Percentiles rank a stretch among this genome's conserved stretches.
Evolutionary conservation across 495 filamentous ascomycete genomes (phyloP).

Genomic region (Oidiodendron maius): DNA sequence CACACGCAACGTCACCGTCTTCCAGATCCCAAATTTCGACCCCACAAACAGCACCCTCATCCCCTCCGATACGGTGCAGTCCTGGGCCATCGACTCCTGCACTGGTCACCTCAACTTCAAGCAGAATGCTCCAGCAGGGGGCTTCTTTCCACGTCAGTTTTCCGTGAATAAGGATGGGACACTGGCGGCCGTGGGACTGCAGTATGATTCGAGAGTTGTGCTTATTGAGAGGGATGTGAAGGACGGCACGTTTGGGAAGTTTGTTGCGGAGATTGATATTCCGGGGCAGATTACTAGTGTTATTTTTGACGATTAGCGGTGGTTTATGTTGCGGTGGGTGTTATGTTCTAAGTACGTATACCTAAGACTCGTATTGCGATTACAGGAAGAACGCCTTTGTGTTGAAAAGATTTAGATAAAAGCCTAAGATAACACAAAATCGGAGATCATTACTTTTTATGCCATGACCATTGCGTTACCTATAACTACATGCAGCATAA

Average conservation of each 20-base stretch:
- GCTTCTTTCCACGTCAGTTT: conserved; percentile 57
- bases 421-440: too few species aligned
- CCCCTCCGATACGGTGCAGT: conserved; percentile 17
- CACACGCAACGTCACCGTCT: conserved; percentile 52
- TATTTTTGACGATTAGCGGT: conserved; percentile 51
- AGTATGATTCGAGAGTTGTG: conserved; percentile 51
- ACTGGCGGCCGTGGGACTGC: conserved; percentile 56
- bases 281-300: conserved; percentile 51
- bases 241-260: conserved; percentile 50
- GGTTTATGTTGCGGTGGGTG: neutral
- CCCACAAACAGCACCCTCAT: conserved; percentile 34
- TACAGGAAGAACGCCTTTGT: too few species aligned
- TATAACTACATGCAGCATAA: too few species aligned
- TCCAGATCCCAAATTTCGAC: conserved; percentile 39
- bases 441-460: too few species aligned
- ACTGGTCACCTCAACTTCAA: conserved; percentile 46
- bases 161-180: conserved; percentile 57
- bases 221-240: conserved; percentile 50
- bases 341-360: too few species aligned
- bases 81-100: conserved; percentile 35
- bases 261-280: conserved; percentile 39
- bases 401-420: too few species aligned
- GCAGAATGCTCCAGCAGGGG: conserved; percentile 49
- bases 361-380: too few species aligned
- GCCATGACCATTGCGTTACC: too few species aligned